Percentiles rank a stretch among this genome's conserved stretches.
Conservation (phyloP, 2,329 filamentous ascomycete species). For the Remersonia thermophila region DNA sequence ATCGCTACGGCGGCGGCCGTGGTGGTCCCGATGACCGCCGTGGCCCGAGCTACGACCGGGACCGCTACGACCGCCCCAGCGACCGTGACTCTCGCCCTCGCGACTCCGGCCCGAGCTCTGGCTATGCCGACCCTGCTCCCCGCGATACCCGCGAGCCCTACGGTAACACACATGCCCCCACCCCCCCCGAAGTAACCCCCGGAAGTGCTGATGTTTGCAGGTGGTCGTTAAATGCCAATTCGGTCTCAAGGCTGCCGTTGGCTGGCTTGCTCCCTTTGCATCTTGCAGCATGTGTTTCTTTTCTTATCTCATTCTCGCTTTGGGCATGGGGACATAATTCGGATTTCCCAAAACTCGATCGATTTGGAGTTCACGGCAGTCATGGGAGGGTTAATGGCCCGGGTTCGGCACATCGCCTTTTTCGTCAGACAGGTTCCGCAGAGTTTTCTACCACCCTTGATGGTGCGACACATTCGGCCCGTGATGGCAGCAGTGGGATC, state of each 20-base stretch:
- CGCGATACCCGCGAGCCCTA: constrained; percentile 21
- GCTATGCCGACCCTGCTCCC: constrained; percentile 20
- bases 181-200: not conserved
- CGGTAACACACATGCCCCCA: constrained; percentile 14
- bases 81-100: constrained; percentile 21
- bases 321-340: constrained; percentile 19
- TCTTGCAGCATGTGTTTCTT: constrained; percentile 14
- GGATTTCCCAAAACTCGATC: constrained; percentile 21
- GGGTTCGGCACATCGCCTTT: constrained; percentile 16
- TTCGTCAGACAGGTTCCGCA: constrained; percentile 11
- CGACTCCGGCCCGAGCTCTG: constrained; percentile 18
- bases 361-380: constrained; percentile 20
- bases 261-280: constrained; percentile 6
- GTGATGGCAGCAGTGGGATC: constrained; percentile 13
- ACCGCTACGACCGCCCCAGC: constrained; percentile 25
- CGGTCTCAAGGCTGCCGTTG: not conserved
- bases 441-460: constrained; percentile 17
- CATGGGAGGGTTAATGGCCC: constrained; percentile 17
- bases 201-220: constrained; percentile 9
- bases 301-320: constrained; percentile 13
- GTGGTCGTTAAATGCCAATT: constrained; percentile 12
- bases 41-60: constrained; percentile 31
- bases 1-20: constrained; percentile 44
- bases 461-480: constrained; percentile 16
- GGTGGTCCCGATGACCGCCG: constrained; percentile 30